Evolutionary conservation across 2,329 filamentous ascomycete genomes (phyloP), one percentile per base, ranked within the genome.

Genomic region (Paraphoma sp.): DNA sequence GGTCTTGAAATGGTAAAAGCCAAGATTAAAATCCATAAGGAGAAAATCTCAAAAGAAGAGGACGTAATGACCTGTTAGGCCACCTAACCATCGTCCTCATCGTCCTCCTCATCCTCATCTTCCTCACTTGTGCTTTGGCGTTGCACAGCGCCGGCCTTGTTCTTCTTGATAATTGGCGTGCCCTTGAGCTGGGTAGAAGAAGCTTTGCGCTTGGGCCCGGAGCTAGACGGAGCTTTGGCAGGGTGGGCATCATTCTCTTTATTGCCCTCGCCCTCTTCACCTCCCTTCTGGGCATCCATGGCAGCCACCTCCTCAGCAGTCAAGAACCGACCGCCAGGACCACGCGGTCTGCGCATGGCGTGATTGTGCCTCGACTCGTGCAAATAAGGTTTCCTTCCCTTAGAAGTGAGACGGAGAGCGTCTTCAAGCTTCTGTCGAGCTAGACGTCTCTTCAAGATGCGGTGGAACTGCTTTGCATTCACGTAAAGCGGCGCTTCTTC

Each of bases 311-410:
- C 95, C 54, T 98, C 95, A 1, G 95, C 94, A 0, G 95, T 99
- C 76, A 99, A 81, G 83, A 99, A 99, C 23, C 95, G 89, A 18
- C 95, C 95, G 51, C 95, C 95, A 0, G 95, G 95, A 14, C 95
- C 95, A 74, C 95, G 87, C 29, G 95, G 95, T 69, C 95, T 84
- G 55, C 95, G 88, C 95, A 99, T 99, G 9, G 95, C 95, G 77
- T 99, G 95, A 73, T 98, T 98, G 77, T 99, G 95, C 71, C 95
- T 86, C 28, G 94, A 98, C 75, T 99, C 95, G 79, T 99, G 95
- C 31, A 99, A 84, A 71, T 99, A 99, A 3, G 95, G 95, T 79
- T 97, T 98, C 36, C 95, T 88, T 28, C 94, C 94, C 79, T 99
- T 99, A 9, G 90, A 96, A 0, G 95, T 98, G 55, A 98, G 81